Evolutionary conservation across 2,329 filamentous ascomycete genomes (phyloP).

Genomic region (Myriosclerotinia curreyana): DNA sequence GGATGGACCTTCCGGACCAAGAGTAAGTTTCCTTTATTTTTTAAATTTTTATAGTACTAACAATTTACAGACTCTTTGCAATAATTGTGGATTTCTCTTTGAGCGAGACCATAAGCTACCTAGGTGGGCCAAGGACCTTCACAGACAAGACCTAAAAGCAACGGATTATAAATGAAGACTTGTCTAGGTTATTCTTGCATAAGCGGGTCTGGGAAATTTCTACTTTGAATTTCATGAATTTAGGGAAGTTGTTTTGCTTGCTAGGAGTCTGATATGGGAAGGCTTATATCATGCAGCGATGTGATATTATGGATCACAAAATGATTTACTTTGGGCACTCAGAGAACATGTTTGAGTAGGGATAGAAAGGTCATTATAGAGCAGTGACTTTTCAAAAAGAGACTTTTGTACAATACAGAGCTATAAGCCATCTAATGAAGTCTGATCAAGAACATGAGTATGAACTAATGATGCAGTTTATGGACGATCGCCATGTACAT

Average conservation of each 20-base stretch:
- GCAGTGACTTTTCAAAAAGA: neutral
- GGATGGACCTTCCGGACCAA: conserved; percentile 80
- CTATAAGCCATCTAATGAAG: conserved; percentile 22
- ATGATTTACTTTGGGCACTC: conserved; percentile 14
- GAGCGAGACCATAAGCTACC: conserved; percentile 84
- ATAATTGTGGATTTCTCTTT: conserved; percentile 87
- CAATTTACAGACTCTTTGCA: conserved; percentile 66
- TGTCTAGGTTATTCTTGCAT: neutral
- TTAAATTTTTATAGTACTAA: conserved; percentile 29
- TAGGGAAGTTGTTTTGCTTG: conserved; percentile 5
- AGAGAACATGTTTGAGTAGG: conserved; percentile 20
- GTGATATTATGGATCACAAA: conserved; percentile 22
- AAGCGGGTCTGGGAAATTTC: conserved; percentile 20
- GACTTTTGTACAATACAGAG: conserved; percentile 23
- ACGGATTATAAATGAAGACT: conserved; percentile 37
- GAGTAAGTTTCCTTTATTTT: conserved; percentile 54
- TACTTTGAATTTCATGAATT: conserved; percentile 26
- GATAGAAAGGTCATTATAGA: conserved; percentile 17
- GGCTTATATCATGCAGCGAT: conserved; percentile 23
- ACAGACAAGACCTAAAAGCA: conserved; percentile 42
- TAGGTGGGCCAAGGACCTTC: conserved; percentile 70
- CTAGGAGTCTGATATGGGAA: conserved; percentile 19
- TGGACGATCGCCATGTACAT: neutral
- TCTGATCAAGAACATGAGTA: neutral
- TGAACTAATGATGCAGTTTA: neutral